Base-by-base conservation (phyloP, 2,329 filamentous ascomycete species). In the Piedraia hortae region DNA sequence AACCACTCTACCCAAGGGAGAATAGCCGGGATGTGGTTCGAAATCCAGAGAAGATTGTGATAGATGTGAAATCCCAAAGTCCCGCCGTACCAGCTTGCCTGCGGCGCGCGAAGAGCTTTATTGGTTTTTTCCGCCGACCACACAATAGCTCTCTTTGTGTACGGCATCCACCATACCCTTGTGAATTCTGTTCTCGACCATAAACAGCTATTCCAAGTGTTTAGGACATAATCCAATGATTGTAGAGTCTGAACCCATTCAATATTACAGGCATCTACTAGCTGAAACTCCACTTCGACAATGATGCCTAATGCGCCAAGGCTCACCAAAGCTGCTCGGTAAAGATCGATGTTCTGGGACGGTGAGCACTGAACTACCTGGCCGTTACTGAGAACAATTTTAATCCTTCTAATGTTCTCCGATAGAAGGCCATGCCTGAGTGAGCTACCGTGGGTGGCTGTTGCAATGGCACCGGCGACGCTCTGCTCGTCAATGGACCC, bases 101-200 rank as follows among this genome's bases (percentile, higher is more conserved):
- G 58, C 2, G 72, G 65, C 4, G 60, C 48, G 9, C 50, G 48
- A 18, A 57, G 47, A 1, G 63, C 52, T 25, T 68, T 60, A 5
- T 62, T 51, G 1, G 74, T 77, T 42, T 72, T 71, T 21, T 77
- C 59, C n/a, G 78, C 85, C 18, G 63, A 62, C 85, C 85, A 97
- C 20, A 88, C 61, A 21, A 93, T 73, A 1, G 75, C 77, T 20
- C 75, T 62, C 25, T 75, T 63, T 40, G 73, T 77, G 48, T 93
- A 90, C 0, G 85, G 85, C 41, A 90, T 67, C 85, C 85, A 97
- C 82, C 85, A 97, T 13, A 91, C 77, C 13, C 85, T 62, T 12
- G 88, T 75, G 39, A 82, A 97, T 44, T 93, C 78, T 28, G 68
- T 63, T 28, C 65, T 59, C 2, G 62, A 74, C 82, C 85, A 93